These are phyloP conservation scores for Chlamydomonas sp. DNA, from an alignment of 139 green algal genomes.

Conservation along the genomic window DNA sequence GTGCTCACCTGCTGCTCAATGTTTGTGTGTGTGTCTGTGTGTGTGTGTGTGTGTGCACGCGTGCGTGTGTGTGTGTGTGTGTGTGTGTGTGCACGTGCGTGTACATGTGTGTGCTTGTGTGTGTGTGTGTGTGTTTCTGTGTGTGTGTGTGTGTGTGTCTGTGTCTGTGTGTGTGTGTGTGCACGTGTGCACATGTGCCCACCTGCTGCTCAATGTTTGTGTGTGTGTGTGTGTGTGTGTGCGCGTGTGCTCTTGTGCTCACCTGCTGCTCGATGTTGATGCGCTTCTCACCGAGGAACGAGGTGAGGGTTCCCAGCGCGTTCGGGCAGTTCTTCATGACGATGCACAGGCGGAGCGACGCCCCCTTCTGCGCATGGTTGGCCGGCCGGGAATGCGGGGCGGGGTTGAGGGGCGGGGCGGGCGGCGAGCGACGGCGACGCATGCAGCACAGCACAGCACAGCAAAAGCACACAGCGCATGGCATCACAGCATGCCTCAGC, in stretches of 20 bases:
- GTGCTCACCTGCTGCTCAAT: no score
- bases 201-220: neutral
- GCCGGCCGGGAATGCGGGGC: neutral
- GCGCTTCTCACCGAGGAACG: neutral
- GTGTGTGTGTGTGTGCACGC: neutral
- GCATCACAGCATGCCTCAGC: neutral
- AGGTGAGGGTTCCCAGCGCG: neutral
- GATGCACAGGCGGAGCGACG: neutral
- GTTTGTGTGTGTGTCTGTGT: slow-evolving; percentile 7
- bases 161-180: slow-evolving; percentile 12
- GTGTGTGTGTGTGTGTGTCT: neutral
- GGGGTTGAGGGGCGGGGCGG: neutral
- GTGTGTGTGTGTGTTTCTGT: no score
- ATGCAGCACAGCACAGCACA: neutral
- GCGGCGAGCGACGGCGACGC: neutral
- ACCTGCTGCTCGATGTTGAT: neutral
- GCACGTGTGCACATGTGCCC: neutral
- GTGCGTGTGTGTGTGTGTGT: slow-evolving; percentile 13
- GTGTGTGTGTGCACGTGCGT: slow-evolving; percentile 2
- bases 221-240: no score
- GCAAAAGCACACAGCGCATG: neutral
- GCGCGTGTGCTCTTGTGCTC: no score
- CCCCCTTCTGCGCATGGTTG: neutral
- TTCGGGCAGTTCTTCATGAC: neutral
- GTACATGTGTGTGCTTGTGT: no score